Evolutionary conservation across 2,329 filamentous ascomycete species (phyloP).

Genomic region (Fusarium newnesense): DNA sequence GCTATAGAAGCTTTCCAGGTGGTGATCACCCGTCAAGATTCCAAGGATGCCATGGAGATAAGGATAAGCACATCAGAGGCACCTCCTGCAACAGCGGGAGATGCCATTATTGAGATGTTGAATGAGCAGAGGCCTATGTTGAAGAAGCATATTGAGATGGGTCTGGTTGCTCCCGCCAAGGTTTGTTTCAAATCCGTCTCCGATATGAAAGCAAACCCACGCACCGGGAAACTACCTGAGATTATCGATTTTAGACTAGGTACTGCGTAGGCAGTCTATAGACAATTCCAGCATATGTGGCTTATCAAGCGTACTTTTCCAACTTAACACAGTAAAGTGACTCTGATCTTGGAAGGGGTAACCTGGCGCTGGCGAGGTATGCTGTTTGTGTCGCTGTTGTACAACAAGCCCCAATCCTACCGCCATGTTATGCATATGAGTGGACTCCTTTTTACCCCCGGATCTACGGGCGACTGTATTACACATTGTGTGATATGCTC

Average conservation of each 20-base stretch:
- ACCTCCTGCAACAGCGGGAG: background rate
- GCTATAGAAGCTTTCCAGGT: background rate
- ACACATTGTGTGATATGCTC: background rate
- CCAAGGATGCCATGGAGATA: background rate
- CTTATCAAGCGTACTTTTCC: rapidly evolving
- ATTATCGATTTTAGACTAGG: background rate
- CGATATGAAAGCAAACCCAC: background rate
- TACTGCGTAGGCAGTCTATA: background rate
- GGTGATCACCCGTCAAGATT: background rate
- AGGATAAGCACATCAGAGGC: background rate
- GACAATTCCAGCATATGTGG: background rate
- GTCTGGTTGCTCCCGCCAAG: background rate
- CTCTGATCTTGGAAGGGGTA: background rate
- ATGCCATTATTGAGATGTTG: background rate
- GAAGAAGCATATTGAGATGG: slow-evolving; percentile 3
- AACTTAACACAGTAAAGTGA: background rate
- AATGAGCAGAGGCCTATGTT: slow-evolving; percentile 2
- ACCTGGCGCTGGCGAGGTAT: background rate
- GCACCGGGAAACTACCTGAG: slow-evolving; percentile 1
- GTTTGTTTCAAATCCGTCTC: background rate
- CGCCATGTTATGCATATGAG: background rate
- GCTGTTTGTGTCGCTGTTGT: too few relatives aligned
- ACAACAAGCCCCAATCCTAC: too few relatives aligned
- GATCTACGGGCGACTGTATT: background rate
- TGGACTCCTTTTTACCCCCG: too few relatives aligned